These are phyloP conservation scores for Metschnikowia vanudenii DNA, from an alignment of 805 yeast species.

Conservation along the genomic window DNA sequence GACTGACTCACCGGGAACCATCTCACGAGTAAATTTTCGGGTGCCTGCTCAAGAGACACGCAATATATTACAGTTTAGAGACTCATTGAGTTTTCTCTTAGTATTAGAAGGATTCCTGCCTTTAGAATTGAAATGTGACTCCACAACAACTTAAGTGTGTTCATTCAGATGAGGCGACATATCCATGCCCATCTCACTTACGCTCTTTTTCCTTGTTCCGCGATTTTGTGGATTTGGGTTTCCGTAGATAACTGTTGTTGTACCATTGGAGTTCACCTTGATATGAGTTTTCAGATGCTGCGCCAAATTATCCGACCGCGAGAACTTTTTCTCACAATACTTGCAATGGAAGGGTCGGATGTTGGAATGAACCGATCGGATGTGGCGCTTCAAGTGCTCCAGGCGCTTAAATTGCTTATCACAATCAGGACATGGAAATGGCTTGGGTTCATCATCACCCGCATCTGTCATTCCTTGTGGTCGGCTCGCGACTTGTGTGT, in stretches of 20 bases:
- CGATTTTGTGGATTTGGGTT: slow-evolving; percentile 19
- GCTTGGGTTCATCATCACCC: slow-evolving; percentile 19
- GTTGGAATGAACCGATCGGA: slow-evolving; percentile 44
- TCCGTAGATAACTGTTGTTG: slow-evolving; percentile 19
- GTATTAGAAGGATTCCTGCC: too few relatives aligned
- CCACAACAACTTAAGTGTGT: background rate
- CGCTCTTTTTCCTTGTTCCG: slow-evolving; percentile 19
- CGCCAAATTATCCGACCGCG: slow-evolving; percentile 43
- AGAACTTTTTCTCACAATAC: slow-evolving; percentile 44
- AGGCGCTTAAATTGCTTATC: slow-evolving; percentile 43
- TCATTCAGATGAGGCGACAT: background rate
- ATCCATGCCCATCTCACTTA: slow-evolving; percentile 10
- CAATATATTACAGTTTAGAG: too few relatives aligned
- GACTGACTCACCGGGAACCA: too few relatives aligned
- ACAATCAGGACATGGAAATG: slow-evolving; percentile 43
- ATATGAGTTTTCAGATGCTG: slow-evolving; percentile 46
- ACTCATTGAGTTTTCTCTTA: too few relatives aligned
- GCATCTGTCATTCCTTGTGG: background rate
- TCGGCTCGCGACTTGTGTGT: background rate
- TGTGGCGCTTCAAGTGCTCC: slow-evolving; percentile 44
- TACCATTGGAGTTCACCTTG: slow-evolving; percentile 31
- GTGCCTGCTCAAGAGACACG: too few relatives aligned
- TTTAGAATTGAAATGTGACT: background rate
- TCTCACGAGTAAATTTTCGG: too few relatives aligned
- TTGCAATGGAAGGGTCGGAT: slow-evolving; percentile 46